Evolutionary conservation across 164 flowering plant species (phyloP).

Genomic region (Kalanchoe fedtschenkoi): DNA sequence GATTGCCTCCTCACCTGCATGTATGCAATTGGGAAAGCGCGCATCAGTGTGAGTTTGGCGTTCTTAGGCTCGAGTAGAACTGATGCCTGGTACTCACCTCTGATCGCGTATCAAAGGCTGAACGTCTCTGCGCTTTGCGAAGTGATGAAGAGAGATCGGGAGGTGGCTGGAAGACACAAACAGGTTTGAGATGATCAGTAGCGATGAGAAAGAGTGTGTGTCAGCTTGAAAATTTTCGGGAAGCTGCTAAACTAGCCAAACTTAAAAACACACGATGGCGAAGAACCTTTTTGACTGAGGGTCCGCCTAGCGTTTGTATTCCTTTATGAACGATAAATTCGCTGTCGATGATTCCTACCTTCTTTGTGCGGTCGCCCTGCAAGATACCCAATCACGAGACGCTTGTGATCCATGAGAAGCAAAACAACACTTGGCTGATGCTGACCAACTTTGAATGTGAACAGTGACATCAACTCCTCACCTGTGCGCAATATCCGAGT

Average conservation of each 20-base stretch:
- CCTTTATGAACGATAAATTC: conserved; percentile 19
- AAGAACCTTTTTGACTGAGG: conserved; percentile 1
- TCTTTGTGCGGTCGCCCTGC: conserved; percentile 72
- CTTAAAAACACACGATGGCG: background rate
- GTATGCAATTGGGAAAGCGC: background rate
- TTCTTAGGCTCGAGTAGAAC: background rate
- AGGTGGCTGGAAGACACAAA: conserved; percentile 1
- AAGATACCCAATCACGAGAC: background rate
- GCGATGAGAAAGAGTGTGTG: no score
- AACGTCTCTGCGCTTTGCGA: background rate
- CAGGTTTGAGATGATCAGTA: background rate
- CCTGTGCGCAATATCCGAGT: conserved; percentile 97
- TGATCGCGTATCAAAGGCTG: conserved; percentile 4
- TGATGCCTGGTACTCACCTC: background rate
- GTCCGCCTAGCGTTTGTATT: conserved; percentile 3
- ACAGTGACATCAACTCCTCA: no score
- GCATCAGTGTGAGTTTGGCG: background rate
- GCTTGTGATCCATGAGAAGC: background rate
- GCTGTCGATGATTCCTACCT: conserved; percentile 68
- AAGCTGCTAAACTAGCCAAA: background rate
- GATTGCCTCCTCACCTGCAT: conserved; percentile 8
- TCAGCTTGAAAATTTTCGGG: no score
- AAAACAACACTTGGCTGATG: background rate
- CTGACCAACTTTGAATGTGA: background rate
- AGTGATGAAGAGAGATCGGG: background rate